phyloP scores from a whole-genome alignment of 768 basidiomycete species.

The Grammothele lineata region DNA sequence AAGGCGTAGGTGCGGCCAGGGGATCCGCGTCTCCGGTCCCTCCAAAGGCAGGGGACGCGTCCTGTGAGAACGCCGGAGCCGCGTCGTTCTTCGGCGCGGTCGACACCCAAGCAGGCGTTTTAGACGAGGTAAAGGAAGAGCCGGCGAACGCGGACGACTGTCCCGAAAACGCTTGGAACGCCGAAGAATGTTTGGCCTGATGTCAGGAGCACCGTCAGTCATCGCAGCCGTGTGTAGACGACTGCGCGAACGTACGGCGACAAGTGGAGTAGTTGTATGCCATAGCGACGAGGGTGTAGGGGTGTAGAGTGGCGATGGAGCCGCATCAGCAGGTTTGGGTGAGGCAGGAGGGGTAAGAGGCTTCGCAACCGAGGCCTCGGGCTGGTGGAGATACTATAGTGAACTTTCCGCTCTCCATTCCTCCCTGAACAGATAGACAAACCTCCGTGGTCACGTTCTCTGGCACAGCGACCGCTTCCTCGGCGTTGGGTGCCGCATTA shows the following conservation, averaged over 20 bases:
- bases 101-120: constrained; percentile 6
- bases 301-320: neutral
- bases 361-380: no score
- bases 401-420: no score
- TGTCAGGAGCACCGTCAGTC: no score
- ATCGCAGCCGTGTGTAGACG: no score
- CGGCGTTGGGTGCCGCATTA: no score
- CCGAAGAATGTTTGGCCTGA: constrained; percentile 21
- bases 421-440: no score
- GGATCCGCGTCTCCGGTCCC: neutral
- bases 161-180: constrained; percentile 22
- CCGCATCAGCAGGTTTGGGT: neutral
- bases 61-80: no score
- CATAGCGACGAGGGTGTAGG: neutral
- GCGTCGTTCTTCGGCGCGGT: no score
- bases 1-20: neutral
- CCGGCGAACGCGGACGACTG: constrained; percentile 13
- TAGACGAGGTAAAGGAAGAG: neutral
- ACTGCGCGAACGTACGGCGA: neutral
- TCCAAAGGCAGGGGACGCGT: neutral
- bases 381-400: no score
- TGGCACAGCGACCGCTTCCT: no score
- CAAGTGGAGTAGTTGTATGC: neutral
- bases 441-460: no score
- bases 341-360: no score